A percentile compares a stretch with the other conserved stretches of the same genome.
These are phyloP conservation scores for Teratosphaeria gauchensis DNA, from an alignment of 2,329 filamentous ascomycete species.

Conservation along the genomic window DNA sequence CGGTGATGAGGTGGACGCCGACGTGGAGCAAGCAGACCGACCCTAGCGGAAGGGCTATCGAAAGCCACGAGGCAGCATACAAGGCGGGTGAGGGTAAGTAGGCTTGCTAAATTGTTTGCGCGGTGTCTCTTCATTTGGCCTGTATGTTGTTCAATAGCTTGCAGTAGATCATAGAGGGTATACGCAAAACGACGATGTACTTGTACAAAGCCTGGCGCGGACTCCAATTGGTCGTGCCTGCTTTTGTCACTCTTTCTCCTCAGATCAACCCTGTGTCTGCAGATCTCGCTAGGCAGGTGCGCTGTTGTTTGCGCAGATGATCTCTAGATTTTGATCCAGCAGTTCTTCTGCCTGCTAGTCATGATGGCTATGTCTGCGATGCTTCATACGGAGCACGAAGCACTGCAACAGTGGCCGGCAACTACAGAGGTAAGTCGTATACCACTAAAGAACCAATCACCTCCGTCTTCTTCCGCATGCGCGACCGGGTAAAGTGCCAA, in stretches of 20 bases:
- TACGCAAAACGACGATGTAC: not conserved
- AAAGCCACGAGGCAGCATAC: slow-evolving; percentile 26
- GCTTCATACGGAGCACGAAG: slow-evolving; percentile 2
- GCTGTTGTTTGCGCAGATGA: not conserved
- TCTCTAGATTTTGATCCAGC: not conserved
- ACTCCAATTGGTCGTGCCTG: not conserved
- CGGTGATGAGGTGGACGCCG: slow-evolving; percentile 92
- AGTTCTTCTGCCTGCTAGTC: not conserved
- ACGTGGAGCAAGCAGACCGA: slow-evolving; percentile 96
- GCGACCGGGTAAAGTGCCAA: no score
- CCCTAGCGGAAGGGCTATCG: slow-evolving; percentile 64
- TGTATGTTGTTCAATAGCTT: not conserved
- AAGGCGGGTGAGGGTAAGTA: slow-evolving; percentile 10
- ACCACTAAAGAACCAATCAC: not conserved
- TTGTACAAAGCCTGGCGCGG: not conserved
- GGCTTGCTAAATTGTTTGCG: not conserved
- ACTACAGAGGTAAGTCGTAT: not conserved
- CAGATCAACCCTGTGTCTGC: not conserved
- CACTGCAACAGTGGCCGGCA: not conserved
- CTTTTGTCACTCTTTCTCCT: not conserved
- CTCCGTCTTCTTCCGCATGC: no score
- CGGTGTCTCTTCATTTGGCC: not conserved
- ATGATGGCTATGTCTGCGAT: not conserved
- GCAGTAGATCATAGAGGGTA: not conserved
- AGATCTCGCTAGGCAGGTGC: not conserved